These are phyloP conservation scores for Colletotrichum falcatum DNA, from an alignment of 2,329 filamentous ascomycete species.

Conservation along the genomic window DNA sequence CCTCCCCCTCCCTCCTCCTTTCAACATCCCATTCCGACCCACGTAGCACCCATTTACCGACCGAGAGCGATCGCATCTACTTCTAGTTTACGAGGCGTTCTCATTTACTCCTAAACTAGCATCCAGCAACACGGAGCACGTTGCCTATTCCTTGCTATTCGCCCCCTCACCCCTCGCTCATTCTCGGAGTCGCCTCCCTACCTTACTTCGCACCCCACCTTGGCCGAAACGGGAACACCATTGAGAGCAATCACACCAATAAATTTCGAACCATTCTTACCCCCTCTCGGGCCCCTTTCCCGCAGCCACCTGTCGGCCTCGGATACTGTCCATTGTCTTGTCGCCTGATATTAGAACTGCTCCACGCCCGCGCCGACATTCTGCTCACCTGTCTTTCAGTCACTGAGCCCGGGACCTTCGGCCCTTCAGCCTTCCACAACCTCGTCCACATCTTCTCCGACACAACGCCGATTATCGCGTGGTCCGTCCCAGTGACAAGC, in stretches of 20 bases:
- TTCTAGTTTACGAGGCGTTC: conserved; percentile 26
- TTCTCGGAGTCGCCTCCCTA: conserved; percentile 39
- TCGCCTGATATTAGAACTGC: conserved; percentile 26
- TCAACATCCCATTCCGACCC: conserved; percentile 33
- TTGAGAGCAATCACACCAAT: conserved; percentile 38
- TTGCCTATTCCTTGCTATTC: conserved; percentile 32
- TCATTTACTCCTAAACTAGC: conserved; percentile 24
- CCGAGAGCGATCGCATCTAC: conserved; percentile 34
- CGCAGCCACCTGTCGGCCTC: conserved; percentile 26
- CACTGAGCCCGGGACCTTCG: background rate
- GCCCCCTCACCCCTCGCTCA: conserved; percentile 29
- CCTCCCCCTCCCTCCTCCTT: conserved; percentile 11
- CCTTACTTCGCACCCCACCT: conserved; percentile 38
- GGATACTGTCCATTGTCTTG: conserved; percentile 21
- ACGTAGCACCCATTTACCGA: conserved; percentile 26
- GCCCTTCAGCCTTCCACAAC: conserved; percentile 12
- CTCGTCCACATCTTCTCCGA: conserved; percentile 11
- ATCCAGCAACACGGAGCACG: conserved; percentile 35
- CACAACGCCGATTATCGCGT: conserved; percentile 23
- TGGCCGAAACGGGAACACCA: conserved; percentile 41
- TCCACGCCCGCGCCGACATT: conserved; percentile 3
- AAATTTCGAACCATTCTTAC: conserved; percentile 36
- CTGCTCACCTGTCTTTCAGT: background rate
- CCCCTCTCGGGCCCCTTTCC: conserved; percentile 36
- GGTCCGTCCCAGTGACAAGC: background rate